These are phyloP conservation scores for Phytophthora syringae DNA, from an alignment of 352 stramenopile genomes.

Conservation along the genomic window DNA sequence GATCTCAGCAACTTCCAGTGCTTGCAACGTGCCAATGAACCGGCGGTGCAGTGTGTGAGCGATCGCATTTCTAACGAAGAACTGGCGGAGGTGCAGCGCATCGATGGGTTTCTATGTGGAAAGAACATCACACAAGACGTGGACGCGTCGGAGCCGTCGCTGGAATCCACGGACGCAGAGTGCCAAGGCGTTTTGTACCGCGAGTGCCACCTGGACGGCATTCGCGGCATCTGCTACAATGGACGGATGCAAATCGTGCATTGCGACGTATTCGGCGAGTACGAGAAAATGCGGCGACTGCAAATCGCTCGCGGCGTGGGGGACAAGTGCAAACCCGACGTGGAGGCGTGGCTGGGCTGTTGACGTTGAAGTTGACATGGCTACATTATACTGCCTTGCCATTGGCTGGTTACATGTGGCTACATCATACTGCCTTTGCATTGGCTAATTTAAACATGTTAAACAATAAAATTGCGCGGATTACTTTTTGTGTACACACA, in stretches of 20 bases:
- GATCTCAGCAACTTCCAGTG: conserved; percentile 44
- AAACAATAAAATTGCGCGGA: conserved; percentile 13
- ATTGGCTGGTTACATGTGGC: no score
- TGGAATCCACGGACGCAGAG: conserved; percentile 32
- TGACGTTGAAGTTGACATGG: conserved; percentile 22
- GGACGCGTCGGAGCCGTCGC: conserved; percentile 24
- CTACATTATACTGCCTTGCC: conserved; percentile 1
- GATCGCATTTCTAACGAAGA: conserved; percentile 34
- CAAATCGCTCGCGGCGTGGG: conserved; percentile 38
- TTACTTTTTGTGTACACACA: conserved; percentile 4
- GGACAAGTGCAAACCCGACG: conserved; percentile 29
- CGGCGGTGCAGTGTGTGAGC: conserved; percentile 25
- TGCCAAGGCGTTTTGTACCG: conserved; percentile 43
- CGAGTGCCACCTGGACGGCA: conserved; percentile 29
- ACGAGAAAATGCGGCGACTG: conserved; percentile 41
- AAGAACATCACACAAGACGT: conserved; percentile 40
- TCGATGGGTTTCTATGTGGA: conserved; percentile 30
- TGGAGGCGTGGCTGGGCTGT: conserved; percentile 48
- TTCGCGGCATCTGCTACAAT: conserved; percentile 50
- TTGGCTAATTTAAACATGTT: conserved; percentile 17
- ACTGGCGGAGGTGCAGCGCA: conserved; percentile 13
- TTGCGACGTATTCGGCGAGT: conserved; percentile 43
- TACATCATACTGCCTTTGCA: not conserved
- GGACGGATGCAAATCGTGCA: conserved; percentile 50
- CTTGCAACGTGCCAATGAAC: conserved; percentile 23